Percentiles rank a stretch among this genome's conserved stretches.
Evolutionary conservation across 768 basidiomycete genomes (phyloP).

Genomic region (Leccinum pellstonianum): DNA sequence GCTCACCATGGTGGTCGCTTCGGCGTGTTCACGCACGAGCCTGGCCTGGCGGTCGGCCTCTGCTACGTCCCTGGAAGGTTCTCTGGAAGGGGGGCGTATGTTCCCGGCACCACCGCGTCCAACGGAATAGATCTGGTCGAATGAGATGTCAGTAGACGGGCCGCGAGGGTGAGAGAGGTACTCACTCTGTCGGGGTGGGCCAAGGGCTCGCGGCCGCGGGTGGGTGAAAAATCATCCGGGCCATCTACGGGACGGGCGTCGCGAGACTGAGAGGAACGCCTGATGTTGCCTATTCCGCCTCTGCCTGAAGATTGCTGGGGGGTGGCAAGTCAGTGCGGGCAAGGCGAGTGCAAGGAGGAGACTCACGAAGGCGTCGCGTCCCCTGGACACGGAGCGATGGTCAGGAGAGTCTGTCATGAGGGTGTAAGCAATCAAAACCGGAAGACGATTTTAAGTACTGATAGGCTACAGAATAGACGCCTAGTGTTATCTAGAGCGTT

Average conservation of each 20-base stretch:
- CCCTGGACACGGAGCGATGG: constrained; percentile 53
- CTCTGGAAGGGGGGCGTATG: constrained; percentile 75
- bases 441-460: not conserved
- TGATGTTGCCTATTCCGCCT: constrained; percentile 70
- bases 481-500: constrained; percentile 20
- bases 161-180: not conserved
- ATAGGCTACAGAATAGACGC: not conserved
- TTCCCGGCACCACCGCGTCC: constrained; percentile 88
- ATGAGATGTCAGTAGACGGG: not conserved
- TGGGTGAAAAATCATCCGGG: constrained; percentile 51
- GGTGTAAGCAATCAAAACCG: constrained; percentile 2
- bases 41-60: constrained; percentile 26
- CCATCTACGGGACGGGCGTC: constrained; percentile 42
- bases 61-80: constrained; percentile 31
- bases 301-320: constrained; percentile 58
- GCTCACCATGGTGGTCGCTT: constrained; percentile 37
- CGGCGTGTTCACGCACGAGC: constrained; percentile 28
- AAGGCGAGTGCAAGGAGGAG: not conserved
- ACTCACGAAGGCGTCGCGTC: constrained; percentile 59
- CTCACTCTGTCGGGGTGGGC: constrained; percentile 39
- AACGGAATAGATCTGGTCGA: constrained; percentile 40
- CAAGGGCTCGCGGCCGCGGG: constrained; percentile 61
- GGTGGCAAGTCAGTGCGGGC: not conserved
- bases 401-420: constrained; percentile 32
- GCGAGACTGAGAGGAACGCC: constrained; percentile 44